Percentiles rank a stretch among this genome's conserved stretches.
Evolutionary conservation across 2,329 filamentous ascomycete genomes (phyloP).

Genomic region (Grosmannia serpens): DNA sequence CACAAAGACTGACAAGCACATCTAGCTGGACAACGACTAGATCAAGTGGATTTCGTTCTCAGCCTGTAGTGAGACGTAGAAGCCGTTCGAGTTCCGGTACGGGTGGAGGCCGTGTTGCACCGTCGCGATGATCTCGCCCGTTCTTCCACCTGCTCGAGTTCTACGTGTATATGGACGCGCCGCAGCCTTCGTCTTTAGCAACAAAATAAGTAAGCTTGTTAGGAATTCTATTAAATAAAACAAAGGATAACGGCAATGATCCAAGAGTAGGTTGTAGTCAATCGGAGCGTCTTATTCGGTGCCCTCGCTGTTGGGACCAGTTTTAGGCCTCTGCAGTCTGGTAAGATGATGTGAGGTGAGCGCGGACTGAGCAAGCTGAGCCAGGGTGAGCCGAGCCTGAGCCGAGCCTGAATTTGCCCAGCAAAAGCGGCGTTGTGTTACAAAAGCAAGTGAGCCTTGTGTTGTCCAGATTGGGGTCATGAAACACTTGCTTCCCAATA

Average conservation of each 20-base stretch:
- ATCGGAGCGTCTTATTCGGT: not conserved
- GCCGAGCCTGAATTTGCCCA: not conserved
- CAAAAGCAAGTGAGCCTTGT: not conserved
- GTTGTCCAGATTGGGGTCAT: not conserved
- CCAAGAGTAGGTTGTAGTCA: not conserved
- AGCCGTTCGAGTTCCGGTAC: slow-evolving; percentile 76
- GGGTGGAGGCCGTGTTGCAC: slow-evolving; percentile 72
- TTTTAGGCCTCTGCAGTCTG: not conserved
- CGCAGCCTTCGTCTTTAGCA: slow-evolving; percentile 23
- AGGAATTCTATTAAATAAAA: not conserved
- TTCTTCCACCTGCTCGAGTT: slow-evolving; percentile 90
- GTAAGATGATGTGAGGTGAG: not conserved
- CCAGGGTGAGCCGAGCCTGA: not conserved
- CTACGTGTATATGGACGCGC: slow-evolving; percentile 94
- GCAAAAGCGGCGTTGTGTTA: not conserved
- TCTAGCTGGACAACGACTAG: slow-evolving; percentile 68
- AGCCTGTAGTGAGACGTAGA: slow-evolving; percentile 74
- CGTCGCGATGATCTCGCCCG: slow-evolving; percentile 57
- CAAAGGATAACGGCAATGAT: not conserved
- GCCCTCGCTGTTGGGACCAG: not conserved
- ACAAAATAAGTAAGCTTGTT: not conserved
- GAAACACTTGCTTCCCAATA: not conserved
- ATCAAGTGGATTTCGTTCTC: slow-evolving; percentile 90
- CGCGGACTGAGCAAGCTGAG: not conserved
- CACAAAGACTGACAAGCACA: slow-evolving; percentile 81